Evolutionary conservation across 306 rosid genomes (phyloP).

Genomic region (Sphenostylis stenocarpa): DNA sequence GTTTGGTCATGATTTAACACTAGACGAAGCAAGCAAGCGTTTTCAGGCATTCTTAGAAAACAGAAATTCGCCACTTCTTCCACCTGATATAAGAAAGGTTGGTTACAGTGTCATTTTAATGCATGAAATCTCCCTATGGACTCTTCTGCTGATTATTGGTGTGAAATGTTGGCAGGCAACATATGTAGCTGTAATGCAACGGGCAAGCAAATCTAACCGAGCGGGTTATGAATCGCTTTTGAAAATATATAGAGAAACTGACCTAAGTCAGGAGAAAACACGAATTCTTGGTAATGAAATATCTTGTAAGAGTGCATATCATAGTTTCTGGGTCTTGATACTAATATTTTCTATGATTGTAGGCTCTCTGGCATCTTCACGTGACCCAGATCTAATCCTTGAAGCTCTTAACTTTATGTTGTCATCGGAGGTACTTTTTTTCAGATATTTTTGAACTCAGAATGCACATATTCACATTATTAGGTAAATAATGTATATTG

Average conservation of each 20-base stretch:
- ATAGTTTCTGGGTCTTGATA: neutral
- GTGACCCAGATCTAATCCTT: slow-evolving; percentile 49
- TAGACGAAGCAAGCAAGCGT: slow-evolving; percentile 78
- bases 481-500: slow-evolving; percentile 29
- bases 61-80: slow-evolving; percentile 80
- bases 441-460: slow-evolving; percentile 20
- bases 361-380: slow-evolving; percentile 49
- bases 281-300: slow-evolving; percentile 69
- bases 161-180: slow-evolving; percentile 69
- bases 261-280: slow-evolving; percentile 87
- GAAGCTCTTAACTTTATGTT: slow-evolving; percentile 52
- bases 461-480: neutral
- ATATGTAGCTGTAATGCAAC: slow-evolving; percentile 77
- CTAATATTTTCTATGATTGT: slow-evolving; percentile 30
- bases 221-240: slow-evolving; percentile 72
- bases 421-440: slow-evolving; percentile 46
- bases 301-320: neutral
- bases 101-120: slow-evolving; percentile 27
- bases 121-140: neutral
- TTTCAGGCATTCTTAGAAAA: slow-evolving; percentile 73
- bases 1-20: slow-evolving; percentile 72
- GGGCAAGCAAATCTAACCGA: slow-evolving; percentile 56
- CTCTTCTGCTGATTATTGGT: slow-evolving; percentile 32
- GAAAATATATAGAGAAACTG: slow-evolving; percentile 80
- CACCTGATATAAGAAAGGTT: slow-evolving; percentile 91